Base-by-base conservation (phyloP, 164 flowering plant species). In the Magnolia changhungtana region DNA sequence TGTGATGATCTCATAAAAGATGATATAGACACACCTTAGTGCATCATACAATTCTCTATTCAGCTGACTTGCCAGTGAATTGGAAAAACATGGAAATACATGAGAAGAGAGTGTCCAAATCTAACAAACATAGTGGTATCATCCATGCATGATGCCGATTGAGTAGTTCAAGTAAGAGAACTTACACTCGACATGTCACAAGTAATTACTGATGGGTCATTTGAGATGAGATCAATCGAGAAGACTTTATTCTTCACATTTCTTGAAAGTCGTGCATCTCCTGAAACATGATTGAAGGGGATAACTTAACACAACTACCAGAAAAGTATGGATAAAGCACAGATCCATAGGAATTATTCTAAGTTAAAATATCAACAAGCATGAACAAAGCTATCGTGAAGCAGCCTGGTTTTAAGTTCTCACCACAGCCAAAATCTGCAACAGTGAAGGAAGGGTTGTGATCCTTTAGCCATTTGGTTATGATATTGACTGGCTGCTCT, bases 381-480 rank as follows among this genome's bases (percentile, higher is more conserved):
- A 55, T 55, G 61, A 3, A 55, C 37, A 78, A 29, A 70, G 24
- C 20, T 7, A 74, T 66, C 19, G 20, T 67, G 49, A 67, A 67
- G 8, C 7, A 67, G 51, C 10, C 13, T 52, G 45, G 10, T 51
- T 72, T 63, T 11, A 55, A 24, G 11, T 69, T 67, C 89, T 89
- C 75, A 95, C 98, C 99, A 79, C 99, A 93, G 67, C 99, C 98
- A 90, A 95, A 95, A 87, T 95, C 99, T 71, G 95, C 98, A 14
- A 95, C 93, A 74, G 82, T 79, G 72, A 91, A 73, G 75, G 92
- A 88, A 80, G 98, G 80, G 79, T 84, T 80, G 11, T 69, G 92
- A 77, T 80, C 85, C 75, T 90, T 86, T 68, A 95, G 79, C 99
- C 99, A 95, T 78, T 88, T 81, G 78, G 87, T 88, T 70, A 95